Percentiles rank a stretch among this genome's conserved stretches.
phyloP scores from a whole-genome alignment of 176 grass and related monocot species.

The Aechmea fasciata region DNA sequence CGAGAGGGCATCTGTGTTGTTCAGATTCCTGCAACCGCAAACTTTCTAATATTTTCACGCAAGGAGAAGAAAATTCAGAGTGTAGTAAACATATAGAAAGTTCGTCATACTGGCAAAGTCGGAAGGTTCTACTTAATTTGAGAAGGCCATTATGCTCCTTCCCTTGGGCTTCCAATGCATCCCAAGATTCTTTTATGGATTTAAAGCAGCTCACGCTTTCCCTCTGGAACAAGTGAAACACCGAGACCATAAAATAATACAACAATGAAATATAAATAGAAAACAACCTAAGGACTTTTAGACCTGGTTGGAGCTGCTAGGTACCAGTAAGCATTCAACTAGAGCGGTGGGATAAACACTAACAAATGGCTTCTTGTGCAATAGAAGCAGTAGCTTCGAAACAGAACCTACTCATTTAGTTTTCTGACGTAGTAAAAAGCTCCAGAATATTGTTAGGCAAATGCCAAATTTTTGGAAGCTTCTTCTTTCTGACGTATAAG shows the following conservation, averaged over 20 bases:
- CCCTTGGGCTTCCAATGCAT: conserved; percentile 54
- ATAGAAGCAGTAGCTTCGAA: too few relatives aligned
- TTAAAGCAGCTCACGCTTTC: conserved; percentile 81
- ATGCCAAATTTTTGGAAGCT: too few relatives aligned
- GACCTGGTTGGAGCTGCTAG: too few relatives aligned
- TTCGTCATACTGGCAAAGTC: conserved; percentile 58
- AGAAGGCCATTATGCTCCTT: conserved; percentile 42
- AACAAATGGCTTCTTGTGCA: too few relatives aligned
- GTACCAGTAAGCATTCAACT: too few relatives aligned
- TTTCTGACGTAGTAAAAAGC: too few relatives aligned
- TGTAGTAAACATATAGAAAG: background rate
- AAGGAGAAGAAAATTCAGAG: conserved; percentile 5
- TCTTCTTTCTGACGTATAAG: too few relatives aligned
- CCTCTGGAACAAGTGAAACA: conserved; percentile 40
- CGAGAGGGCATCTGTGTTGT: conserved; percentile 52
- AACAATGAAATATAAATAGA: background rate
- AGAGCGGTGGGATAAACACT: too few relatives aligned
- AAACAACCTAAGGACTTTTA: too few relatives aligned
- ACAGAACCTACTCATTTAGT: too few relatives aligned
- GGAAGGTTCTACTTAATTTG: conserved; percentile 69
- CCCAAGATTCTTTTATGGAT: conserved; percentile 80
- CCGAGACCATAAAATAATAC: background rate
- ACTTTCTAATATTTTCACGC: background rate
- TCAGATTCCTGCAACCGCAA: conserved; percentile 43
- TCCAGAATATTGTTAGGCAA: too few relatives aligned